Conservation (phyloP, 2,329 filamentous ascomycete genomes). For the Scolecobasidium constrictum region DNA sequence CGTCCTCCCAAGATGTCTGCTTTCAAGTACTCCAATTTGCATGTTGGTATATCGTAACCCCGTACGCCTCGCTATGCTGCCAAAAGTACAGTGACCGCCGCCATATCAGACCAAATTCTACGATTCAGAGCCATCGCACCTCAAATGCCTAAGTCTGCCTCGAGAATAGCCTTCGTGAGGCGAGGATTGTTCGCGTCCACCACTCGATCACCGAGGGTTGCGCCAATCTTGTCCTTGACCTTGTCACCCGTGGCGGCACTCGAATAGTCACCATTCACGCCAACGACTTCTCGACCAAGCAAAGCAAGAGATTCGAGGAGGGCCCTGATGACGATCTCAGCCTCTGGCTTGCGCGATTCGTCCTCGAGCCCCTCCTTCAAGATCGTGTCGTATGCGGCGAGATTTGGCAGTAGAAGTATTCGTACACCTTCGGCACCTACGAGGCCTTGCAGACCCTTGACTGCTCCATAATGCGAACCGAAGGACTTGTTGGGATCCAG, state of each 20-base stretch:
- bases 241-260: conserved; percentile 28
- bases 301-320: conserved; percentile 45
- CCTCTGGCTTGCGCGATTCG: conserved; percentile 44
- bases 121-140: no score
- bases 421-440: conserved; percentile 59
- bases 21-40: no score
- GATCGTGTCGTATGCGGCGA: conserved; percentile 52
- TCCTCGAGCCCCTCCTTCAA: conserved; percentile 46
- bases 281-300: conserved; percentile 36
- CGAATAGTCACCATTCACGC: conserved; percentile 28
- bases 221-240: conserved; percentile 32
- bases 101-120: no score
- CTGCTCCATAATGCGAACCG: conserved; percentile 78
- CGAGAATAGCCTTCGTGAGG: conserved; percentile 27
- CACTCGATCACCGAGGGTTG: conserved; percentile 29
- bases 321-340: conserved; percentile 48
- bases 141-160: conserved; percentile 20
- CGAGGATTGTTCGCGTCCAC: conserved; percentile 25
- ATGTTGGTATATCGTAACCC: no score
- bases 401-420: conserved; percentile 54
- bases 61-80: no score
- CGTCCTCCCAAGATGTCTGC: no score
- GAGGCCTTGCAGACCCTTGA: conserved; percentile 68
- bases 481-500: conserved; percentile 76
- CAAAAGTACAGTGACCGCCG: no score